These are phyloP conservation scores for Sarocladium kiliense DNA, from an alignment of 2,329 filamentous ascomycete genomes.

Conservation along the genomic window DNA sequence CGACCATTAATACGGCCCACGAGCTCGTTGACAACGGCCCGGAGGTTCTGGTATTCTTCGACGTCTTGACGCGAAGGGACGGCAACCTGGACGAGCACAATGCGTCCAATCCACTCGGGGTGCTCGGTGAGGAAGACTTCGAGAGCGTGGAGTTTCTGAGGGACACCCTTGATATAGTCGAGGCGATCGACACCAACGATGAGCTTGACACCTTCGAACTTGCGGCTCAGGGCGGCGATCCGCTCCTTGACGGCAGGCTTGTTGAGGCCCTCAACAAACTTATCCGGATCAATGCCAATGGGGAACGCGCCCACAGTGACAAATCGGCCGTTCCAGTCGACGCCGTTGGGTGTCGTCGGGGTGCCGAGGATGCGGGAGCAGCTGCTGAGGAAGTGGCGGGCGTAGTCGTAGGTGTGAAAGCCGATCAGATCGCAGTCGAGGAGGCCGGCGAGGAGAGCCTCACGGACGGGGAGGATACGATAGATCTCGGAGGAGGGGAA, in stretches of 20 bases:
- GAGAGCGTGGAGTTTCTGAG: slow-evolving; percentile 92
- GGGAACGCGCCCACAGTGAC: slow-evolving; percentile 93
- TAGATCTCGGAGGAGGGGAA: slow-evolving; percentile 98
- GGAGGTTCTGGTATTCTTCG: slow-evolving; percentile 95
- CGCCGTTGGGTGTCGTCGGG: slow-evolving; percentile 83
- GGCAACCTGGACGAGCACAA: slow-evolving; percentile 92
- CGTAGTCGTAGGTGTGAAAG: slow-evolving; percentile 98
- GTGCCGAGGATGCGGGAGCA: slow-evolving; percentile 86
- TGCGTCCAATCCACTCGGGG: slow-evolving; percentile 96
- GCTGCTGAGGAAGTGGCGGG: slow-evolving; percentile 93
- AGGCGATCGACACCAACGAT: slow-evolving; percentile 91
- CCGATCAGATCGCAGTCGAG: slow-evolving; percentile 93
- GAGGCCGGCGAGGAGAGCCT: slow-evolving; percentile 80
- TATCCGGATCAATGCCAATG: slow-evolving; percentile 96
- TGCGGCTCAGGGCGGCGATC: slow-evolving; percentile 77
- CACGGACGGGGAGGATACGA: slow-evolving; percentile 86
- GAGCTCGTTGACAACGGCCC: slow-evolving; percentile 92
- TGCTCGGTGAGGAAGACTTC: slow-evolving; percentile 97
- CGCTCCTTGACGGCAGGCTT: slow-evolving; percentile 82
- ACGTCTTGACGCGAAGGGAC: slow-evolving; percentile 94
- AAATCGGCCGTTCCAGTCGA: slow-evolving; percentile 83
- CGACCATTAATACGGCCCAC: slow-evolving; percentile 96
- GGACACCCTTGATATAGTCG: slow-evolving; percentile 98
- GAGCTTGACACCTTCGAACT: slow-evolving; percentile 93
- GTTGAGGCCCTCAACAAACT: slow-evolving; percentile 84